phyloP scores from a whole-genome alignment of 345 rosid genomes.

The Cardamine chenopodiifolia region DNA sequence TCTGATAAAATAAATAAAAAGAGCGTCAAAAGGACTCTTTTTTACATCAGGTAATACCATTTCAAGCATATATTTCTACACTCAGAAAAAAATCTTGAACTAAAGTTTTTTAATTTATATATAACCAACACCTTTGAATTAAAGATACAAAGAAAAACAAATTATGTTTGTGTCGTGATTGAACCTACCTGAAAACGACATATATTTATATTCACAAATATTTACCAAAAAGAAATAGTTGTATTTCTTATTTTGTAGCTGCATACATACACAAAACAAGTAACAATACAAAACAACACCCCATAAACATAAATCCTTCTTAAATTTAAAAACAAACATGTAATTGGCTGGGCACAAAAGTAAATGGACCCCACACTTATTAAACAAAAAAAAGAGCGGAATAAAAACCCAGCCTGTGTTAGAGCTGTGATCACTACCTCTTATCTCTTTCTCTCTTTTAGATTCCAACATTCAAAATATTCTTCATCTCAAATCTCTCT shows the following conservation, averaged over 20 bases:
- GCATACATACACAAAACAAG: constrained; percentile 4
- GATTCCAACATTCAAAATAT: not conserved
- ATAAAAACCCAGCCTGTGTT: constrained; percentile 57
- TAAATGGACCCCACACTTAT: constrained; percentile 40
- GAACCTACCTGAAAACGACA: not conserved
- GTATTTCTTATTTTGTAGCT: not conserved
- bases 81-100: too few species aligned
- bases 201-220: constrained; percentile 15
- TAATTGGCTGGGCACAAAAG: constrained; percentile 34
- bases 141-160: not conserved
- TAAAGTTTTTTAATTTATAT: not conserved
- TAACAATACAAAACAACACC: not conserved
- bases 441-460: not conserved
- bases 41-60: too few species aligned
- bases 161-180: not conserved
- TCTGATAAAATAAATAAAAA: too few species aligned
- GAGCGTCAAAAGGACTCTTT: too few species aligned
- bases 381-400: constrained; percentile 2
- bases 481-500: constrained; percentile 18
- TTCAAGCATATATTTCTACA: too few species aligned
- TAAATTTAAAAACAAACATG: not conserved
- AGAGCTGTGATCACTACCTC: constrained; percentile 51
- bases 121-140: not conserved
- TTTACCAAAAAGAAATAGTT: not conserved
- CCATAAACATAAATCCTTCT: not conserved